A percentile compares a stretch with the other conserved stretches of the same genome.
phyloP scores from a whole-genome alignment of 441 rosid genomes.

The Bocquillonia castaneifolia region DNA sequence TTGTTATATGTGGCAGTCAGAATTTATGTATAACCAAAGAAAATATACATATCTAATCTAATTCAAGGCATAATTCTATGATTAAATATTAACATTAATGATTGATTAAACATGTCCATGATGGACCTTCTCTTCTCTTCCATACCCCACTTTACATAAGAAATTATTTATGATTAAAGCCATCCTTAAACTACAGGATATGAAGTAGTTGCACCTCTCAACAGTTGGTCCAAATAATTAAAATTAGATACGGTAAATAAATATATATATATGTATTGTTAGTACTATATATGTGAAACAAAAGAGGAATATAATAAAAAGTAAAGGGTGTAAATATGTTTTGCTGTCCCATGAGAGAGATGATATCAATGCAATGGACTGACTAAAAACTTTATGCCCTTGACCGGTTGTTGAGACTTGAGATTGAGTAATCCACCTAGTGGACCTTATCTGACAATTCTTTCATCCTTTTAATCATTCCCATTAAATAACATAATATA shows the following conservation, averaged over 20 bases:
- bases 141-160: not conserved
- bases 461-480: not conserved
- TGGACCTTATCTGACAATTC: slow-evolving; percentile 8
- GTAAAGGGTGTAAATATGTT: not conserved
- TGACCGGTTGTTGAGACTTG: not conserved
- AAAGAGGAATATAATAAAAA: not conserved
- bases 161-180: not conserved
- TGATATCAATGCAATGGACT: not conserved
- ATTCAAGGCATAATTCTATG: too few species aligned
- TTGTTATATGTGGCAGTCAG: not conserved
- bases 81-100: not conserved
- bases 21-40: not conserved
- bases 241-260: too few species aligned
- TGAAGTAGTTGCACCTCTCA: too few species aligned
- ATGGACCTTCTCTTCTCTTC: not conserved
- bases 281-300: not conserved
- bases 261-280: too few species aligned
- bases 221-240: too few species aligned
- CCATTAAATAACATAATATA: not conserved
- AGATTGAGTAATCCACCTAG: too few species aligned
- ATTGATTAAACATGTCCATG: not conserved
- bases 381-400: not conserved
- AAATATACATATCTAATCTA: not conserved
- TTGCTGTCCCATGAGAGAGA: not conserved
- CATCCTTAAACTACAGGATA: too few species aligned